phyloP scores from a whole-genome alignment of 106 monocot species.

The Platanthera guangdongensis region DNA sequence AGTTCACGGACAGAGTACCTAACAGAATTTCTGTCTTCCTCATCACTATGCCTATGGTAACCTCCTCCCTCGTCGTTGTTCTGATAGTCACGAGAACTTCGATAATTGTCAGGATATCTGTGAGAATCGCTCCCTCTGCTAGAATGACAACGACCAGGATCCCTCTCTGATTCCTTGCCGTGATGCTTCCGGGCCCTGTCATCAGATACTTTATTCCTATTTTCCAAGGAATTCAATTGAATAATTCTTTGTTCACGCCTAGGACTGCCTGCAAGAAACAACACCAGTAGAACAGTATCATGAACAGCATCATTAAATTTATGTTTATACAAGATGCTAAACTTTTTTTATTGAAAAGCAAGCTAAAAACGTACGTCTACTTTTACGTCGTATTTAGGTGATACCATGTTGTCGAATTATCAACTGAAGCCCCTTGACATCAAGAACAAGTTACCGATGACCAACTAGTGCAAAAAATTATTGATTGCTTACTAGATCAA shows the following conservation, averaged over 20 bases:
- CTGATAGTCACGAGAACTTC: slow-evolving; percentile 24
- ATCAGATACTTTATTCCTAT: slow-evolving; percentile 10
- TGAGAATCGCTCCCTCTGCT: slow-evolving; percentile 31
- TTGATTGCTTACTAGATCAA: background rate
- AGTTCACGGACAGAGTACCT: slow-evolving; percentile 37
- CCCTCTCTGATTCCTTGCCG: slow-evolving; percentile 24
- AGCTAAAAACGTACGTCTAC: background rate
- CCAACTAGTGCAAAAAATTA: background rate
- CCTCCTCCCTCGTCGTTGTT: slow-evolving; percentile 30
- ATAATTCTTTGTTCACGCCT: slow-evolving; percentile 13
- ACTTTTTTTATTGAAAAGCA: background rate
- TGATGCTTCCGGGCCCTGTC: slow-evolving; percentile 29
- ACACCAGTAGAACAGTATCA: background rate
- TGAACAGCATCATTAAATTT: too few species aligned
- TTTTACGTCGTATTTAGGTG: background rate
- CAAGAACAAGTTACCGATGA: background rate
- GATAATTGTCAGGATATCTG: slow-evolving; percentile 28
- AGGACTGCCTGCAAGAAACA: slow-evolving; percentile 25
- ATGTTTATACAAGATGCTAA: background rate
- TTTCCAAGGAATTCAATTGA: slow-evolving; percentile 15
- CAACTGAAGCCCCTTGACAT: background rate
- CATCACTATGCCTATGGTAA: slow-evolving; percentile 31
- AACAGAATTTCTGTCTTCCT: slow-evolving; percentile 28
- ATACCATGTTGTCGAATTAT: background rate
- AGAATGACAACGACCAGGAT: slow-evolving; percentile 11